Percentiles rank a stretch among this genome's conserved stretches.
Conservation (phyloP, 208 protist species). For the Trypanosoma conorhini region DNA sequence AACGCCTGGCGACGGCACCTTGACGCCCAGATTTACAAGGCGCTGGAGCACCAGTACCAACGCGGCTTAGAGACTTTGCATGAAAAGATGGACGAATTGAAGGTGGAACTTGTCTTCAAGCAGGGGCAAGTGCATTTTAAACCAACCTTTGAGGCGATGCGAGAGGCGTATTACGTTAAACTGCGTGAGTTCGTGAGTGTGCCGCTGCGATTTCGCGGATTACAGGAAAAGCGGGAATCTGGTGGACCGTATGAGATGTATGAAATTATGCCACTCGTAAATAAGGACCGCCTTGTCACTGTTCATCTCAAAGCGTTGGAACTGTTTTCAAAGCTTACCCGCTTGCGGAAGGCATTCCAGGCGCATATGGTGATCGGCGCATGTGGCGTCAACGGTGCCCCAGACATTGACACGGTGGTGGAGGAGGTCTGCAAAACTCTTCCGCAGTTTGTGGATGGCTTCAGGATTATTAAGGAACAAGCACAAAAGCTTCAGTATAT, state of each 20-base stretch:
- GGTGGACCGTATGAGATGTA: conserved; percentile 88
- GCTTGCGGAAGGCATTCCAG: conserved; percentile 86
- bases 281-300: conserved; percentile 77
- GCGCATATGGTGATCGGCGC: conserved; percentile 88
- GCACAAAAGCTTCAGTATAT: conserved; percentile 83
- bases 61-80: conserved; percentile 91
- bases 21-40: conserved; percentile 98
- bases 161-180: conserved; percentile 95
- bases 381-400: conserved; percentile 84
- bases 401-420: conserved; percentile 90
- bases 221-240: conserved; percentile 78
- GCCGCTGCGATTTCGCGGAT: conserved; percentile 91
- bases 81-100: conserved; percentile 93
- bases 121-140: conserved; percentile 93
- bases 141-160: conserved; percentile 94
- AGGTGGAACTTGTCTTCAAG: conserved; percentile 94
- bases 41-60: conserved; percentile 95
- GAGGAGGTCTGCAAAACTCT: conserved; percentile 53
- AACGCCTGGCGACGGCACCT: conserved; percentile 93
- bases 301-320: conserved; percentile 94
- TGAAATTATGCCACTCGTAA: conserved; percentile 82
- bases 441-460: conserved; percentile 78
- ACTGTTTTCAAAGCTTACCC: conserved; percentile 91
- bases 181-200: conserved; percentile 95
- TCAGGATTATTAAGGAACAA: conserved; percentile 89